Conservation (phyloP, 2,329 filamentous ascomycete species). For the Didymella glomerata region DNA sequence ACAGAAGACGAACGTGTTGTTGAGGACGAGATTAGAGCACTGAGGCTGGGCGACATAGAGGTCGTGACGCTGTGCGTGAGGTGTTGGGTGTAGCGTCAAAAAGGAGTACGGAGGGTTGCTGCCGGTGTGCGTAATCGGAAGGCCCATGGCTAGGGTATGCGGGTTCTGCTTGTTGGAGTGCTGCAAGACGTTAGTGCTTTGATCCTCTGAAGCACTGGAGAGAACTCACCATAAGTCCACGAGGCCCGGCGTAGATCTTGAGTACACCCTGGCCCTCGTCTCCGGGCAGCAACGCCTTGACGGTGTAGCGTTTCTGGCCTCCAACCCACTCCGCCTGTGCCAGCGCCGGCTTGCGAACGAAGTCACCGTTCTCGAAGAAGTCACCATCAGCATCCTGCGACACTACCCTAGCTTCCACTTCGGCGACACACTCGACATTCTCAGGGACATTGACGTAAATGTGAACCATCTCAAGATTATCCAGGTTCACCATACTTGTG, state of each 20-base stretch:
- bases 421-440: conserved; percentile 90
- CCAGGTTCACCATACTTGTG: conserved; percentile 83
- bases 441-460: conserved; percentile 85
- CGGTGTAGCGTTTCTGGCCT: conserved; percentile 87
- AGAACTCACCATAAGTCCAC: conserved; percentile 78
- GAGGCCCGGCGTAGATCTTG: conserved; percentile 92
- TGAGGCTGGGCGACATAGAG: conserved; percentile 97
- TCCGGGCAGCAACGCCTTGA: conserved; percentile 90
- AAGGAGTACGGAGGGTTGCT: conserved; percentile 96
- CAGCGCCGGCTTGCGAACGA: conserved; percentile 83
- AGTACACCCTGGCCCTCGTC: conserved; percentile 89
- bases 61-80: conserved; percentile 96
- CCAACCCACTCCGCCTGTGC: conserved; percentile 91
- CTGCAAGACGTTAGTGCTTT: conserved; percentile 39
- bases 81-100: conserved; percentile 89
- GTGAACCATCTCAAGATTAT: conserved; percentile 93
- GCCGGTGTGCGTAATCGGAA: conserved; percentile 90
- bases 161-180: conserved; percentile 97
- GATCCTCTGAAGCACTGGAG: not conserved
- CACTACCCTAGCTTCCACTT: conserved; percentile 86
- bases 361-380: conserved; percentile 89
- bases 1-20: conserved; percentile 98
- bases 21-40: conserved; percentile 84
- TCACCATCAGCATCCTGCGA: conserved; percentile 88
- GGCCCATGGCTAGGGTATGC: conserved; percentile 84